phyloP scores from a whole-genome alignment of 306 rosid species.

The Vigna angularis region DNA sequence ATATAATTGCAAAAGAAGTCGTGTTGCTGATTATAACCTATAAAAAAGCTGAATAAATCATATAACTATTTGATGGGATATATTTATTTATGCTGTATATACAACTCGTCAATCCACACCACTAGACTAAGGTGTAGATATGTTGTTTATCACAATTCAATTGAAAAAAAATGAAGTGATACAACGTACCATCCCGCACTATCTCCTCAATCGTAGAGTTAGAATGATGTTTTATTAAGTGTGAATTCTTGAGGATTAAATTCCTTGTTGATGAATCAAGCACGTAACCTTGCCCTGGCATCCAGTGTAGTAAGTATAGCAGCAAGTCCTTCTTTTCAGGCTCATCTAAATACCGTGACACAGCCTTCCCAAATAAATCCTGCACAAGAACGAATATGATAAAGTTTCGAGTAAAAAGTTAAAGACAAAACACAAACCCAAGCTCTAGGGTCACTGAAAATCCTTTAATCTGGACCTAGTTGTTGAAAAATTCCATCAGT shows the following conservation, averaged over 20 bases:
- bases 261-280: constrained; percentile 82
- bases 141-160: not conserved
- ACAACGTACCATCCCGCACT: not conserved
- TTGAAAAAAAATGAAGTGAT: not conserved
- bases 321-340: constrained; percentile 90
- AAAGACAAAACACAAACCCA: not conserved
- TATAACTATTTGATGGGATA: constrained; percentile 6
- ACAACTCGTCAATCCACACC: constrained; percentile 10
- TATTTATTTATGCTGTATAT: constrained; percentile 31
- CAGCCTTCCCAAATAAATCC: constrained; percentile 76
- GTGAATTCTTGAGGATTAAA: constrained; percentile 81
- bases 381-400: constrained; percentile 42
- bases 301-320: constrained; percentile 80
- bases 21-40: too few species aligned
- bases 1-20: too few species aligned
- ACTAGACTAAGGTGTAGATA: constrained; percentile 3
- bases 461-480: constrained; percentile 4
- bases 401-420: constrained; percentile 25
- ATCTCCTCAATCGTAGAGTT: constrained; percentile 28
- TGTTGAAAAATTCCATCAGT: constrained; percentile 17
- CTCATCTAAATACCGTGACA: constrained; percentile 67
- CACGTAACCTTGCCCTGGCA: constrained; percentile 85
- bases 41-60: not conserved
- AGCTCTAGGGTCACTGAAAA: constrained; percentile 18
- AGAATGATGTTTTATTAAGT: constrained; percentile 48